These are phyloP conservation scores for Calonectria hawksworthii DNA, from an alignment of 2,329 filamentous ascomycete genomes.

Conservation along the genomic window DNA sequence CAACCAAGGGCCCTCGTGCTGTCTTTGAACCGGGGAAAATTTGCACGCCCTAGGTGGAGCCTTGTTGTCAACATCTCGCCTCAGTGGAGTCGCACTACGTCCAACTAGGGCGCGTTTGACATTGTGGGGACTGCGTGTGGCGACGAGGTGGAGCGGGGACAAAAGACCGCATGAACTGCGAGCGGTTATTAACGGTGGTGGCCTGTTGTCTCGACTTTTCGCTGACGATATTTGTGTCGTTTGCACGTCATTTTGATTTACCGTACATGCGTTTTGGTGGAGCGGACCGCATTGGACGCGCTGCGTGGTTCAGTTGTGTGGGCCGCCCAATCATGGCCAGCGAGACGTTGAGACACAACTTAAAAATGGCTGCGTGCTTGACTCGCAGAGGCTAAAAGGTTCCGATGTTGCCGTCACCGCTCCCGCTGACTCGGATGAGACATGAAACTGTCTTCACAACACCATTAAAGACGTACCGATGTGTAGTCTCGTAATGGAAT, in stretches of 20 bases:
- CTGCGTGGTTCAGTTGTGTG: background rate
- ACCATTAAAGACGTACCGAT: no score
- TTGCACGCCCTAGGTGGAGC: slow-evolving; percentile 11
- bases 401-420: no score
- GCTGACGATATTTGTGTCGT: background rate
- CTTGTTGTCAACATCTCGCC: background rate
- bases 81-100: background rate
- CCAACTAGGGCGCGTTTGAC: slow-evolving; percentile 5
- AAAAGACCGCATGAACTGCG: background rate
- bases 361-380: background rate
- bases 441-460: no score
- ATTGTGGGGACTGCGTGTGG: background rate
- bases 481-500: no score
- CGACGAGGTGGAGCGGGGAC: background rate
- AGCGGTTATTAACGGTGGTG: background rate
- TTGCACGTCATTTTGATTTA: background rate
- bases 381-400: background rate
- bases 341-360: background rate
- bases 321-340: background rate
- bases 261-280: no score
- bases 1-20: background rate
- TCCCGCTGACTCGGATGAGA: no score
- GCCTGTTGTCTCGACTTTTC: background rate
- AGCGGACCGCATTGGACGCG: no score
- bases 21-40: background rate